phyloP scores from a whole-genome alignment of 2,329 filamentous ascomycete genomes.

The Diaporthe capsici region DNA sequence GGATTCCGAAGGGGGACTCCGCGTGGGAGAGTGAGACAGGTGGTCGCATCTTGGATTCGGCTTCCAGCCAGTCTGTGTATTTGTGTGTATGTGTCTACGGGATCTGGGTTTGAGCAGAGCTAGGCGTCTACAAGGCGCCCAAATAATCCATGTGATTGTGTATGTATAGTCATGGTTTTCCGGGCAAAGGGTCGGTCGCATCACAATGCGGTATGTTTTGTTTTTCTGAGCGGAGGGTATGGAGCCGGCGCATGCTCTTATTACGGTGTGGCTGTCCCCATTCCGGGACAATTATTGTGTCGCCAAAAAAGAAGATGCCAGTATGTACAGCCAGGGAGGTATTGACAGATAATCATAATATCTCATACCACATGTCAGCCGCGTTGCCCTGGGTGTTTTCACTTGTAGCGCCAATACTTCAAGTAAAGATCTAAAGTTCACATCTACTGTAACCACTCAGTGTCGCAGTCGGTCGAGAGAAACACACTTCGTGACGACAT shows the following conservation, averaged over 20 bases:
- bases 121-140: not conserved
- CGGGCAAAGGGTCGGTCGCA: slow-evolving; percentile 12
- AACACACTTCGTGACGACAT: not conserved
- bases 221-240: slow-evolving; percentile 4
- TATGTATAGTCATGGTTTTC: not conserved
- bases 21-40: not conserved
- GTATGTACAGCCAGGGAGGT: not conserved
- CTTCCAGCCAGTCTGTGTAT: not conserved
- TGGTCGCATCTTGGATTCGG: not conserved
- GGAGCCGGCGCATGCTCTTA: not conserved
- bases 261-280: slow-evolving; percentile 1
- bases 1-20: not conserved
- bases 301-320: not conserved
- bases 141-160: not conserved
- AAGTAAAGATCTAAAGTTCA: not conserved
- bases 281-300: not conserved
- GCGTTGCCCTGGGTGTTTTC: too few species aligned
- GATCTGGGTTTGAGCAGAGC: not conserved
- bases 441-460: not conserved
- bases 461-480: not conserved
- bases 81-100: not conserved
- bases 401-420: not conserved
- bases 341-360: not conserved
- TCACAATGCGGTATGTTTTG: slow-evolving; percentile 12
- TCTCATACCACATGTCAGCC: not conserved